These are phyloP conservation scores for Colletotrichum sp. DNA, from an alignment of 2,329 filamentous ascomycete species.

Conservation along the genomic window DNA sequence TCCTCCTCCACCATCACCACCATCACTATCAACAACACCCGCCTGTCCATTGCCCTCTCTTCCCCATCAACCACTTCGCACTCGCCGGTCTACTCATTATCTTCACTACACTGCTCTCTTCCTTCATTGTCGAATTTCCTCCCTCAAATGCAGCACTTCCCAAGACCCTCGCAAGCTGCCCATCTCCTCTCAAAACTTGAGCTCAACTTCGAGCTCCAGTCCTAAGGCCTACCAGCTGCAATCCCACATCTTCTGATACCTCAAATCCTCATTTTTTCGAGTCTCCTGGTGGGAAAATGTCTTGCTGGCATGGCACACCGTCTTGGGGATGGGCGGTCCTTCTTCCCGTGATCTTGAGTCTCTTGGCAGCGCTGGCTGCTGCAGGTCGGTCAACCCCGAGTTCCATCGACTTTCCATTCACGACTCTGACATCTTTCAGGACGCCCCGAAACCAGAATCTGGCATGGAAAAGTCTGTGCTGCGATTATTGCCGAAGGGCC, in stretches of 20 bases:
- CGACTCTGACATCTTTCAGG: not conserved
- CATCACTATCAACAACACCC: not conserved
- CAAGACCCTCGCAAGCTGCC: not conserved
- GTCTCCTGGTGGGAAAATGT: not conserved
- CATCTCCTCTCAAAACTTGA: not conserved
- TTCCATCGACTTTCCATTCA: too few relatives aligned
- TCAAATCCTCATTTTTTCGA: not conserved
- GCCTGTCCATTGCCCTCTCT: not conserved
- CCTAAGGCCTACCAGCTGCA: not conserved
- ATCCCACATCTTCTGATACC: accelerated
- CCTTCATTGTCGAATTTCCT: not conserved
- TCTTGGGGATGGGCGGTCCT: not conserved
- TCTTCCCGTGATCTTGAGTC: not conserved
- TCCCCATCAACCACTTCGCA: not conserved
- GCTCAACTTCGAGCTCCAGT: not conserved
- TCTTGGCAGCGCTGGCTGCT: not conserved
- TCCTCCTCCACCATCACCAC: not conserved
- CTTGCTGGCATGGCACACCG: not conserved
- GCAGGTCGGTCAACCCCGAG: not conserved
- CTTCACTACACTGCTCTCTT: not conserved
- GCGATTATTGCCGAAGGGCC: not conserved
- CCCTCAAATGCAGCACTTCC: not conserved
- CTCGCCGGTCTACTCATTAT: too few relatives aligned
- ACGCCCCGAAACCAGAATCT: not conserved
- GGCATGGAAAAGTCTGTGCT: not conserved